A percentile compares a stretch with the other conserved stretches of the same genome.
These are phyloP conservation scores for Lipomyces chichibuensis DNA, from an alignment of 805 yeast genomes.

Conservation along the genomic window DNA sequence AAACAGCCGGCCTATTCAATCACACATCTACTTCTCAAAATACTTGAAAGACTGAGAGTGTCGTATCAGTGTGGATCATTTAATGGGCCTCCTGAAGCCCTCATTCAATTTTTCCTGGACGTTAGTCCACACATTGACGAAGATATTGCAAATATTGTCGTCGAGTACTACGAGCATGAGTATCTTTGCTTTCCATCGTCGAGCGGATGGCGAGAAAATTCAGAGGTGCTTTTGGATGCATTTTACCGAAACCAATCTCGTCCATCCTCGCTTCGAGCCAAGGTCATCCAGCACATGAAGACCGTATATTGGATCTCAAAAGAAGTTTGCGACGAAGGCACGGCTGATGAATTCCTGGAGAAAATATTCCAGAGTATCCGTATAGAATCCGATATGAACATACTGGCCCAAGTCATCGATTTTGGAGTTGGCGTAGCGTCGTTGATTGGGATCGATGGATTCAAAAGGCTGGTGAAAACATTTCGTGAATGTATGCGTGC, in stretches of 20 bases:
- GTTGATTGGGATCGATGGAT: slow-evolving; percentile 14
- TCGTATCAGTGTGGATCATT: slow-evolving; percentile 44
- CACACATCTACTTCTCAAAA: slow-evolving; percentile 17
- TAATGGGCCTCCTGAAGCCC: slow-evolving; percentile 50
- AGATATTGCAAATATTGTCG: slow-evolving; percentile 49
- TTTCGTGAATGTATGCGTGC: slow-evolving; percentile 37
- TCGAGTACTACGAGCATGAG: slow-evolving; percentile 54
- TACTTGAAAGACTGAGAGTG: slow-evolving; percentile 45
- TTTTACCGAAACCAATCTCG: slow-evolving; percentile 47
- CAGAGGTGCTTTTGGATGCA: slow-evolving; percentile 50
- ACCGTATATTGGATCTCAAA: slow-evolving; percentile 48
- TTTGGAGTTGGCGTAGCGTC: slow-evolving; percentile 39
- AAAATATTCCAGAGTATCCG: slow-evolving; percentile 42
- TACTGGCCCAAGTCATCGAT: slow-evolving; percentile 43
- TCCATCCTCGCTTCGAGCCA: slow-evolving; percentile 36
- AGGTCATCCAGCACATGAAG: slow-evolving; percentile 43
- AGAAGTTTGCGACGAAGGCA: slow-evolving; percentile 41
- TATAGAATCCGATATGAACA: slow-evolving; percentile 42
- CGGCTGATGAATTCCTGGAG: slow-evolving; percentile 44
- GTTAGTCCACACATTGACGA: slow-evolving; percentile 48
- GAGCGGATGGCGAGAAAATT: slow-evolving; percentile 56
- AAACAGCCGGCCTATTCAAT: slow-evolving; percentile 35
- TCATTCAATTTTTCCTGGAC: slow-evolving; percentile 50
- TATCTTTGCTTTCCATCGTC: slow-evolving; percentile 58
- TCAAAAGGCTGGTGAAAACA: slow-evolving; percentile 12